Conservation (phyloP, 805 yeast species). For the Metschnikowia lunata region DNA sequence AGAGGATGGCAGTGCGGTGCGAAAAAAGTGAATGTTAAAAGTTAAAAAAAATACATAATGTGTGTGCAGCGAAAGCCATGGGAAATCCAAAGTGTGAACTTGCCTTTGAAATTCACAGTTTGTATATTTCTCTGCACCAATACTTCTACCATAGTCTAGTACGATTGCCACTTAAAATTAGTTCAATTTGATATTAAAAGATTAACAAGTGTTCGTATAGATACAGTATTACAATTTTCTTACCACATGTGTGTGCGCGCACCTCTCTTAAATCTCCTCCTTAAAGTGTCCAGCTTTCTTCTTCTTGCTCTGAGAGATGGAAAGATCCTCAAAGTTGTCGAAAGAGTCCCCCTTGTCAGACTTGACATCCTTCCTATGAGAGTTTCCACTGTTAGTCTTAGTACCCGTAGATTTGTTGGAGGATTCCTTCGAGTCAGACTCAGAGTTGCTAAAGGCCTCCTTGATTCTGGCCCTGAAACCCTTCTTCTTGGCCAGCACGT, state of each 20-base stretch:
- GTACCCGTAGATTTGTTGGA: not conserved
- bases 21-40: too few species aligned
- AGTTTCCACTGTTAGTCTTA: conserved; percentile 1
- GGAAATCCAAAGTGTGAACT: too few species aligned
- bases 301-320: conserved; percentile 24
- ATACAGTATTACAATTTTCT: not conserved
- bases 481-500: conserved; percentile 8
- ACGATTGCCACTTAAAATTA: too few species aligned
- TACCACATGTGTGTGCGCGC: not conserved
- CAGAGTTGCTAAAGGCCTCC: conserved; percentile 8
- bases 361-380: conserved; percentile 1
- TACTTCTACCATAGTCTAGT: too few species aligned
- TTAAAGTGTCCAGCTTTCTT: conserved; percentile 38
- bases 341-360: conserved; percentile 1
- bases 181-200: too few species aligned
- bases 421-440: not conserved
- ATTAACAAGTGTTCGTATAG: too few species aligned
- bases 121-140: not conserved
- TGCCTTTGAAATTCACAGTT: not conserved
- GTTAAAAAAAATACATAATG: not conserved
- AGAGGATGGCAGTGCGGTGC: not conserved
- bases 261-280: conserved; percentile 28
- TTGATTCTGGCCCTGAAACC: conserved; percentile 16
- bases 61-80: not conserved
- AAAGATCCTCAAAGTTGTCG: conserved; percentile 25